Percentiles rank a stretch among this genome's conserved stretches.
phyloP scores from a whole-genome alignment of 305 asterid genomes.

The Solanum hybrid region DNA sequence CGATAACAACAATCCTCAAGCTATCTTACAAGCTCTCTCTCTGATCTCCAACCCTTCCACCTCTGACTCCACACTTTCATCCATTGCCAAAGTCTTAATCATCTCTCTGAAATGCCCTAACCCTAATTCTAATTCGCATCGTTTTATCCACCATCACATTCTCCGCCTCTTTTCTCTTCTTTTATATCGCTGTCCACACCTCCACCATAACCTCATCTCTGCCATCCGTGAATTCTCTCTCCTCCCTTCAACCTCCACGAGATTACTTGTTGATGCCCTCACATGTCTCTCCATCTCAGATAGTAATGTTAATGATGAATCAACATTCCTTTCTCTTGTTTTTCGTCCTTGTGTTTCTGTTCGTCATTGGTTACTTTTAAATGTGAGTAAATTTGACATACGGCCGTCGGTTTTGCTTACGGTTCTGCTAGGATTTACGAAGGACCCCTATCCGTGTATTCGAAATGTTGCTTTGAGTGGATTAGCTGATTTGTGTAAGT shows the following conservation, averaged over 20 bases:
- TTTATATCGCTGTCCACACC: slow-evolving; percentile 31
- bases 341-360: slow-evolving; percentile 38
- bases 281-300: background rate
- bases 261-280: slow-evolving; percentile 43
- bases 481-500: slow-evolving; percentile 30
- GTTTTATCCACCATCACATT: slow-evolving; percentile 19
- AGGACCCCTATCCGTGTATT: slow-evolving; percentile 71
- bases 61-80: slow-evolving; percentile 32
- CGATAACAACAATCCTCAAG: background rate
- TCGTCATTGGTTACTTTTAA: slow-evolving; percentile 55
- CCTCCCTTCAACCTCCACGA: slow-evolving; percentile 31
- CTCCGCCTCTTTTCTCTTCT: slow-evolving; percentile 48
- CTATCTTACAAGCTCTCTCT: slow-evolving; percentile 23
- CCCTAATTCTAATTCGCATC: slow-evolving; percentile 20
- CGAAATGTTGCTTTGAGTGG: slow-evolving; percentile 69
- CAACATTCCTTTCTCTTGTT: slow-evolving; percentile 60
- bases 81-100: slow-evolving; percentile 36
- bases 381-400: slow-evolving; percentile 39
- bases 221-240: slow-evolving; percentile 23
- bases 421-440: slow-evolving; percentile 65
- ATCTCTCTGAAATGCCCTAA: slow-evolving; percentile 27
- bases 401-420: slow-evolving; percentile 66
- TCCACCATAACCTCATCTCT: slow-evolving; percentile 22
- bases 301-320: slow-evolving; percentile 35
- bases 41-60: slow-evolving; percentile 61